Percentiles rank a stretch among this genome's conserved stretches.
These are phyloP conservation scores for Myxozyma neotropica DNA, from an alignment of 805 yeast species.

Conservation along the genomic window DNA sequence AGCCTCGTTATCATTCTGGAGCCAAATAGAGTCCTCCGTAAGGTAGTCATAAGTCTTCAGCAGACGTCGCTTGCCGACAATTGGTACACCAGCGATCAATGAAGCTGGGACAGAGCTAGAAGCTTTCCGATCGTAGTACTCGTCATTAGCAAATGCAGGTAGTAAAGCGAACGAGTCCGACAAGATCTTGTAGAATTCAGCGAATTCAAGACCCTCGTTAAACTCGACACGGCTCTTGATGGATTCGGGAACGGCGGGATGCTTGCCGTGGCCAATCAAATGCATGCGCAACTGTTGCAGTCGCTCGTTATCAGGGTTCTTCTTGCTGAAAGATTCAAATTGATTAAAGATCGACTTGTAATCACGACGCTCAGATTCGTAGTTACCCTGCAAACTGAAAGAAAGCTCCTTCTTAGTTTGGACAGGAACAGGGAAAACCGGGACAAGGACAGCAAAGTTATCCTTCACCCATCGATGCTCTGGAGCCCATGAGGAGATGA, in stretches of 20 bases:
- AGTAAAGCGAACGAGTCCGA: conserved; percentile 31
- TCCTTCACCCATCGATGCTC: conserved; percentile 20
- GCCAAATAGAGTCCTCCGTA: conserved; percentile 33
- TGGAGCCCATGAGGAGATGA: conserved; percentile 26
- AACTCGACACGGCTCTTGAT: conserved; percentile 28
- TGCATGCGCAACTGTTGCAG: conserved; percentile 28
- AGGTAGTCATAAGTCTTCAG: conserved; percentile 29
- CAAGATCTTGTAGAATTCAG: conserved; percentile 27
- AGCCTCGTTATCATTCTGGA: conserved; percentile 29
- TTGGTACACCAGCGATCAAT: conserved; percentile 32
- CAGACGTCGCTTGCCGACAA: conserved; percentile 28
- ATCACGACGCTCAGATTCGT: conserved; percentile 33
- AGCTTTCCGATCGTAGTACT: conserved; percentile 32
- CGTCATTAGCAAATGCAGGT: conserved; percentile 33
- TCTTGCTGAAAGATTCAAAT: conserved; percentile 20
- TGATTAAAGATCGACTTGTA: conserved; percentile 29
- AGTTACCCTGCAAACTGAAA: conserved; percentile 32
- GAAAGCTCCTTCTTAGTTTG: conserved; percentile 27
- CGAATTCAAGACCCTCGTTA: conserved; percentile 32
- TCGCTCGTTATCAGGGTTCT: conserved; percentile 15
- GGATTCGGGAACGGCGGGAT: conserved; percentile 26
- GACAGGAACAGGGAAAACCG: conserved; percentile 33
- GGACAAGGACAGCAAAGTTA: conserved; percentile 26
- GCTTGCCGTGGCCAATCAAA: conserved; percentile 32
- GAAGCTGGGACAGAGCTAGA: conserved; percentile 34